phyloP scores from a whole-genome alignment of 306 rosid species.

The Phaseolus lunatus region DNA sequence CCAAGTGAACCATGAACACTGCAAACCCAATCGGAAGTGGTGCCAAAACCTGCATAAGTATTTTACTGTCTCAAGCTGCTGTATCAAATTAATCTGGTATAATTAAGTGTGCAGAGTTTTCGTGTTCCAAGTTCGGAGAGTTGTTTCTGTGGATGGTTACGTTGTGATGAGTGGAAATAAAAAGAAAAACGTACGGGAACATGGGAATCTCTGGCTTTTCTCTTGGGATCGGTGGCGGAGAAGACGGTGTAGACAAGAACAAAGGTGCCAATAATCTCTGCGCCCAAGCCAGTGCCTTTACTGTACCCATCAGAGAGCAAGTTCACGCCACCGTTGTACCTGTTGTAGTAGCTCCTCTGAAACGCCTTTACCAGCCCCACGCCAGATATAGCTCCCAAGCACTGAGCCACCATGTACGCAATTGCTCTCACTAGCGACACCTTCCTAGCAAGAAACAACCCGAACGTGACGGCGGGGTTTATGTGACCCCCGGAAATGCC shows the following conservation, averaged over 20 bases:
- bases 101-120: no score
- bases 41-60: slow-evolving; percentile 51
- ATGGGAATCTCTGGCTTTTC: slow-evolving; percentile 57
- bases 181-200: slow-evolving; percentile 50
- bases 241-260: slow-evolving; percentile 62
- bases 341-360: slow-evolving; percentile 47
- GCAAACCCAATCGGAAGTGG: slow-evolving; percentile 67
- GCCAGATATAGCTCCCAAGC: slow-evolving; percentile 55
- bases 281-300: slow-evolving; percentile 55
- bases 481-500: slow-evolving; percentile 62
- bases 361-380: slow-evolving; percentile 53
- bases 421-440: slow-evolving; percentile 55
- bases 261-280: slow-evolving; percentile 57
- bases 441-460: slow-evolving; percentile 52
- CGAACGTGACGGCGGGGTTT: slow-evolving; percentile 60
- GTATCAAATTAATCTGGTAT: no score
- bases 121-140: no score
- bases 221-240: slow-evolving; percentile 62
- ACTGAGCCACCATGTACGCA: slow-evolving; percentile 53
- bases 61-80: no score
- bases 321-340: slow-evolving; percentile 56
- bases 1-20: slow-evolving; percentile 56
- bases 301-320: slow-evolving; percentile 38
- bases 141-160: not conserved
- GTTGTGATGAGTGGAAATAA: not conserved